Evolutionary conservation across 1,284 basidiomycete genomes (phyloP), one percentile per base, ranked within the genome.

Genomic region (Leccinum fuscescens): DNA sequence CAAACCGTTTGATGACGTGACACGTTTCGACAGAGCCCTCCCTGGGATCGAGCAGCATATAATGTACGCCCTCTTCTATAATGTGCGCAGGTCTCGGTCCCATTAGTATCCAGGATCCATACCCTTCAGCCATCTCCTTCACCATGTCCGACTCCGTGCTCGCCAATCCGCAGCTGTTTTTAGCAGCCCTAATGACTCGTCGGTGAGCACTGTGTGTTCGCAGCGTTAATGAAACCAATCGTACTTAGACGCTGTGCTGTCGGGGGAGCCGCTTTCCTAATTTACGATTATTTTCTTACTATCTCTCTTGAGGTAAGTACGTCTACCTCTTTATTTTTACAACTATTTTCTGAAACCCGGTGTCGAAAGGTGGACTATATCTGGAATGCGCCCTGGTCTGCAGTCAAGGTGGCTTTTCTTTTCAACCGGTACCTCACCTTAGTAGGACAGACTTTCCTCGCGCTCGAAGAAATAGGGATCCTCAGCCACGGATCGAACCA

Each of bases 341-440:
- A 24, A 24, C 24, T 6, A 0, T 24, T 24, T 24, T 24, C 24
- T 24, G 24, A 24, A 24, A 24, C 24, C 24, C 24, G 5, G 24
- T 24, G 5, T 24, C 24, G 24, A 24, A 24, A 24, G 24, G 24
- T 24, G 5, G 24, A 24, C 24, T 24, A 24, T 24, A 24, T 24
- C 24, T 24, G 24, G 24, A 24, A 24, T 24, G 24, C 24, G 24
- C 24, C 24, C 24, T 24, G 24, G 24, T 24, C 24, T 24, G 5
- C 5, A 24, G 24, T 57, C 17, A 67, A 66, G 51, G 49, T 53
- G 17, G 35, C 54, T 6, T 66, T 65, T 44, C 51, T 66, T 12
- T 7, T 65, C 51, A 67, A 60, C 31, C 66, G 65, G 33, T 66
- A 66, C 27, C 51, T 24, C 11, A 63, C 60, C n/a, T n/a, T 66